Conservation (phyloP, 192 early-diverging fungal genomes). For the Allomyces macrogynus region DNA sequence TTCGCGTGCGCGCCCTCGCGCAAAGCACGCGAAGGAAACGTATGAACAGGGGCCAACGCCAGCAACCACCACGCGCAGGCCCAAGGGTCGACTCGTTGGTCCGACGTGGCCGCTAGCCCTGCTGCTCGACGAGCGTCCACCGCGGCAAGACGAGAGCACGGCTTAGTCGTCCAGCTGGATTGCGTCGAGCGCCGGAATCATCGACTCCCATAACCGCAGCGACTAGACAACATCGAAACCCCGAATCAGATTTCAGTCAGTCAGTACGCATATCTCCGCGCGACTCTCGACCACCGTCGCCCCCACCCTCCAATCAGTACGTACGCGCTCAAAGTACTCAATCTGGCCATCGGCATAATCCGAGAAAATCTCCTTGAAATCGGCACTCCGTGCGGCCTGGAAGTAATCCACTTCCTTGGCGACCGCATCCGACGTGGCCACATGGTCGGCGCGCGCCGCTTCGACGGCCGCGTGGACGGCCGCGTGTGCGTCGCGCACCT, state of each 20-base stretch:
- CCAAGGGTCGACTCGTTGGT: no score
- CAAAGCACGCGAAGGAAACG: no score
- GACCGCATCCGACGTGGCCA: background rate
- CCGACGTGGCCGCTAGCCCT: no score
- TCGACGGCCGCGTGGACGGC: no score
- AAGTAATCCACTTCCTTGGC: background rate
- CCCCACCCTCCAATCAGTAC: no score
- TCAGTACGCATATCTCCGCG: background rate
- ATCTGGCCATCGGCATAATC: background rate
- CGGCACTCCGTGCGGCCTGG: background rate
- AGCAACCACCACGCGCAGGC: no score
- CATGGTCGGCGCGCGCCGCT: background rate
- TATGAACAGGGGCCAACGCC: no score
- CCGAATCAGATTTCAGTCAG: background rate
- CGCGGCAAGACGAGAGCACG: no score
- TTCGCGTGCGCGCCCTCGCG: no score
- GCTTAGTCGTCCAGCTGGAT: background rate
- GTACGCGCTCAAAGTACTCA: background rate
- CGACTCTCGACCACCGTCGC: no score
- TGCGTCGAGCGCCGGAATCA: background rate
- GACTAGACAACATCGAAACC: background rate
- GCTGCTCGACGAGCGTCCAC: no score
- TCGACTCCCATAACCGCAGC: background rate
- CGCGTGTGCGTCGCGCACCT: background rate
- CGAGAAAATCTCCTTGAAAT: background rate